Percentiles rank a stretch among this genome's conserved stretches.
phyloP scores from a whole-genome alignment of 2,329 filamentous ascomycete species.

The Pyrenophora tritici-repentis region DNA sequence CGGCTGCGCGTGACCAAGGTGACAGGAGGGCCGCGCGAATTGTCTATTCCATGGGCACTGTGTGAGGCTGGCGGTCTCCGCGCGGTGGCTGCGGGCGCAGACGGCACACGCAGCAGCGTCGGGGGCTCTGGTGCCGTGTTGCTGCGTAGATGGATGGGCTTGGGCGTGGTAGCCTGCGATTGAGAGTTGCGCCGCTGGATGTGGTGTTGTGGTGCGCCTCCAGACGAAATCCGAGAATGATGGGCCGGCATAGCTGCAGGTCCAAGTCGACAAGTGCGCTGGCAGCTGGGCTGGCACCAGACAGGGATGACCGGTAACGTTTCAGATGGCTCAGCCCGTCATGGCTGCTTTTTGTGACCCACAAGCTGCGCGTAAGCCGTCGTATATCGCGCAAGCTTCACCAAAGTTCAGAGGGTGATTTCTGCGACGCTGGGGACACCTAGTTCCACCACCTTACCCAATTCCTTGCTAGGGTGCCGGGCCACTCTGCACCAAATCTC shows the following conservation, averaged over 20 bases:
- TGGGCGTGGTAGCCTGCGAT: slow-evolving; percentile 14
- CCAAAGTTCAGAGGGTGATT: slow-evolving; percentile 13
- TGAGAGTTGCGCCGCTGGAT: slow-evolving; percentile 10
- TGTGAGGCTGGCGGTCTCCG: slow-evolving; percentile 54
- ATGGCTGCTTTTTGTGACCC: slow-evolving; percentile 26
- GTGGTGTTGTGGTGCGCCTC: slow-evolving; percentile 18
- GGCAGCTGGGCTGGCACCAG: slow-evolving; percentile 17
- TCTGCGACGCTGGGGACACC: slow-evolving; percentile 15
- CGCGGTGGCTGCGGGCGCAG: slow-evolving; percentile 29
- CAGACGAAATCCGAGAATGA: slow-evolving; percentile 23
- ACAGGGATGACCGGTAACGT: slow-evolving; percentile 24
- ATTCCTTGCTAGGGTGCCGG: slow-evolving; percentile 20
- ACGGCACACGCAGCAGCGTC: slow-evolving; percentile 41
- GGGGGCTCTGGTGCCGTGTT: slow-evolving; percentile 31
- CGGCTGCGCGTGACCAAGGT: slow-evolving; percentile 51
- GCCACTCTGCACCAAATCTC: slow-evolving; percentile 18
- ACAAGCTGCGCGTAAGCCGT: slow-evolving; percentile 19
- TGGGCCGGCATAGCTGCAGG: slow-evolving; percentile 24
- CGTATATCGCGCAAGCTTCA: slow-evolving; percentile 17
- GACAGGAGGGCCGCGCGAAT: slow-evolving; percentile 56
- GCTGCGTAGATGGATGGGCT: slow-evolving; percentile 32
- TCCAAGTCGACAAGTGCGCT: slow-evolving; percentile 15
- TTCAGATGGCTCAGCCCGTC: slow-evolving; percentile 24
- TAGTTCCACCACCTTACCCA: slow-evolving; percentile 12
- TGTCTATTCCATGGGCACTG: slow-evolving; percentile 57